phyloP scores from a whole-genome alignment of 768 basidiomycete genomes.

The Ephemerocybe angulata region DNA sequence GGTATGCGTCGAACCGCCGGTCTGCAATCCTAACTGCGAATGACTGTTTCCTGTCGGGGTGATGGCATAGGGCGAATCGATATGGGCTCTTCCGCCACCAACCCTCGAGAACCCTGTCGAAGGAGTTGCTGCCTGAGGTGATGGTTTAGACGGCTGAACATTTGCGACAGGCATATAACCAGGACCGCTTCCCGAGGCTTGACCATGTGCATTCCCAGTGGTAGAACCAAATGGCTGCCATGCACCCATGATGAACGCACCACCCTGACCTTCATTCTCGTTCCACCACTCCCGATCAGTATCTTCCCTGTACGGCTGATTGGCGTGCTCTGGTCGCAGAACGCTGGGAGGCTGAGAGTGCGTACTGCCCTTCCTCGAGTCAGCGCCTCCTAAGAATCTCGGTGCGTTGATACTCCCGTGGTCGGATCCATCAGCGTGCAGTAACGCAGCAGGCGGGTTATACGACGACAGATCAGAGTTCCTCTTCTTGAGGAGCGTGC shows the following conservation, averaged over 20 bases:
- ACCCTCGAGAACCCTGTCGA: conserved; percentile 73
- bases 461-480: conserved; percentile 51
- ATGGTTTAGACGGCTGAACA: neutral
- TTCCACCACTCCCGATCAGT: conserved; percentile 67
- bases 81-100: conserved; percentile 84
- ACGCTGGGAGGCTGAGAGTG: conserved; percentile 66
- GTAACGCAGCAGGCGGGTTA: conserved; percentile 37
- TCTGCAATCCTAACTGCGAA: conserved; percentile 6
- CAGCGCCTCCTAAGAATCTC: conserved; percentile 27
- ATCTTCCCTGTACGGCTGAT: conserved; percentile 72
- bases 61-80: conserved; percentile 82
- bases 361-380: conserved; percentile 47
- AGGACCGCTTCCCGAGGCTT: conserved; percentile 21
- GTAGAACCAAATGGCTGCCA: conserved; percentile 60
- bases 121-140: conserved; percentile 26
- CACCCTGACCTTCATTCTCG: conserved; percentile 9
- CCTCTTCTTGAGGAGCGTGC: conserved; percentile 10
- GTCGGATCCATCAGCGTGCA: conserved; percentile 20
- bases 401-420: conserved; percentile 30
- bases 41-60: conserved; percentile 19
- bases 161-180: conserved; percentile 41
- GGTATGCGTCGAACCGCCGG: conserved; percentile 52
- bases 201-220: conserved; percentile 35
- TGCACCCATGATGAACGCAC: conserved; percentile 82
- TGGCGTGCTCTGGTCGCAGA: conserved; percentile 74